phyloP scores from a whole-genome alignment of 2,329 filamentous ascomycete species.

The Erysiphe pulchra region DNA sequence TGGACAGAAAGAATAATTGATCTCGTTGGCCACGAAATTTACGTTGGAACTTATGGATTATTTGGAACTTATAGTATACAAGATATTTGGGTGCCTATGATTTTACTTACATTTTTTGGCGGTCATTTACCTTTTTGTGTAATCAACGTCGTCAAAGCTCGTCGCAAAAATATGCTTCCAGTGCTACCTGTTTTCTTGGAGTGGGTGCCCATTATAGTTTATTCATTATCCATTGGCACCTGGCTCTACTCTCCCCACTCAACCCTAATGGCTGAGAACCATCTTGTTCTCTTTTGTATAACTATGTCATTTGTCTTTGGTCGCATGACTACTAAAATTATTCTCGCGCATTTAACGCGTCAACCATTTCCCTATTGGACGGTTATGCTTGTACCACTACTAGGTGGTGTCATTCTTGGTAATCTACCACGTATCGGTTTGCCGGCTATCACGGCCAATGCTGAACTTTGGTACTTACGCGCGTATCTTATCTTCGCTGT shows the following conservation, averaged over 20 bases:
- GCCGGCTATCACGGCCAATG: constrained; percentile 31
- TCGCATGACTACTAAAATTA: constrained; percentile 96
- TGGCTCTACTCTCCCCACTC: constrained; percentile 88
- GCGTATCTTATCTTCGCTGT: constrained; percentile 62
- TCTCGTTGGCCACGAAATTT: constrained; percentile 32
- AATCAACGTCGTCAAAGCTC: constrained; percentile 56
- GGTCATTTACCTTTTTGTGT: constrained; percentile 77
- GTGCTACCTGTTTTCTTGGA: constrained; percentile 69
- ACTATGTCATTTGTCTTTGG: constrained; percentile 96
- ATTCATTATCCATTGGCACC: constrained; percentile 43
- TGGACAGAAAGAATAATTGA: constrained; percentile 56
- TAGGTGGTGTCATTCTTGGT: constrained; percentile 58
- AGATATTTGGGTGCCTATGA: constrained; percentile 64
- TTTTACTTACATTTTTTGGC: constrained; percentile 36
- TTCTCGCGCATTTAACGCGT: constrained; percentile 75
- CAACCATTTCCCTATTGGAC: constrained; percentile 97
- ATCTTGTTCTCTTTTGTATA: constrained; percentile 73
- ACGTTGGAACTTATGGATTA: constrained; percentile 26
- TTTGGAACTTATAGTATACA: constrained; percentile 52
- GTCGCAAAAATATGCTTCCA: constrained; percentile 44
- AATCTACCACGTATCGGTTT: constrained; percentile 63
- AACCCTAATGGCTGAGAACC: constrained; percentile 55
- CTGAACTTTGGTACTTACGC: constrained; percentile 62
- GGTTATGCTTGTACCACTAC: constrained; percentile 61
- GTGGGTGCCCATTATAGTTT: constrained; percentile 78